These are phyloP conservation scores for Leccinum sublutescens DNA, from an alignment of 768 basidiomycete species.

Conservation along the genomic window DNA sequence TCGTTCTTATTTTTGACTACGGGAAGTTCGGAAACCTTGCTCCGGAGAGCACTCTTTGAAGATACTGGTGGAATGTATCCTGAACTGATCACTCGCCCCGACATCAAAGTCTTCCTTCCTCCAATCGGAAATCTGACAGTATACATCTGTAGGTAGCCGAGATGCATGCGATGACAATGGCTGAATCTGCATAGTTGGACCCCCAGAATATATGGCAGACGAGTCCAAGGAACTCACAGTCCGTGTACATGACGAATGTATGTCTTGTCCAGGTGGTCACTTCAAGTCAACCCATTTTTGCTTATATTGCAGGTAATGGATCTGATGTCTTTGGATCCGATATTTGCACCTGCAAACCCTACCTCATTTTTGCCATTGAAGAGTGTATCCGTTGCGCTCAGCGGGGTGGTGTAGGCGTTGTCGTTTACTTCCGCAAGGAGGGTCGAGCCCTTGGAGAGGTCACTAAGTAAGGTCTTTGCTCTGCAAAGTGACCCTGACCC, in stretches of 20 bases:
- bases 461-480: slow-evolving; percentile 61
- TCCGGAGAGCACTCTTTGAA: slow-evolving; percentile 92
- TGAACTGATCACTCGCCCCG: slow-evolving; percentile 91
- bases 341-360: slow-evolving; percentile 92
- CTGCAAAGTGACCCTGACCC: neutral
- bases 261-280: slow-evolving; percentile 16
- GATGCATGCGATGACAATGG: neutral
- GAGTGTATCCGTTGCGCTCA: slow-evolving; percentile 86
- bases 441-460: slow-evolving; percentile 93
- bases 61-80: slow-evolving; percentile 97
- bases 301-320: slow-evolving; percentile 63
- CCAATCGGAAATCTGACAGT: slow-evolving; percentile 91
- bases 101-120: slow-evolving; percentile 94
- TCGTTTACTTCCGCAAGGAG: slow-evolving; percentile 94
- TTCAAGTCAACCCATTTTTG: neutral
- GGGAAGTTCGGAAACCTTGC: slow-evolving; percentile 70
- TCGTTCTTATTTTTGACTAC: slow-evolving; percentile 1
- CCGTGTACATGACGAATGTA: slow-evolving; percentile 93
- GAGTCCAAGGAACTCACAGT: slow-evolving; percentile 77
- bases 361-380: slow-evolving; percentile 89
- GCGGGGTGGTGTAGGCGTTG: slow-evolving; percentile 85
- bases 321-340: slow-evolving; percentile 96
- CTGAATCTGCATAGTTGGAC: slow-evolving; percentile 57
- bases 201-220: slow-evolving; percentile 74
- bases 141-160: slow-evolving; percentile 70